These are phyloP conservation scores for Tephrocybe sp. DNA, from an alignment of 768 basidiomycete genomes.

Conservation along the genomic window DNA sequence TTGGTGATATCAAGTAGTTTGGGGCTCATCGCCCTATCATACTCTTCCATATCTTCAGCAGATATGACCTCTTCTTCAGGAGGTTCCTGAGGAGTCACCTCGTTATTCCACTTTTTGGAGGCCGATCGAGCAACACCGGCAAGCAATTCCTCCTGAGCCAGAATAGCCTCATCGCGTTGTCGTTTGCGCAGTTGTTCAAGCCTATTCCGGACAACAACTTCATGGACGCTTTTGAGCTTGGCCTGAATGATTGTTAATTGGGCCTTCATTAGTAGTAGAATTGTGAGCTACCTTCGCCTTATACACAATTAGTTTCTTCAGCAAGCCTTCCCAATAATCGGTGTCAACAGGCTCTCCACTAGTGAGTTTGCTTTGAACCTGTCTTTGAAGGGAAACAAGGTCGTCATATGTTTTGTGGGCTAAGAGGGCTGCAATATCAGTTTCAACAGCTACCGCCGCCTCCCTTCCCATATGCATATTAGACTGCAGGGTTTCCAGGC, in stretches of 20 bases:
- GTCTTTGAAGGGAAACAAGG: constrained; percentile 75
- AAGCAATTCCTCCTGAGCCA: constrained; percentile 87
- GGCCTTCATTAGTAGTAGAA: neutral
- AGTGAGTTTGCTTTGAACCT: constrained; percentile 82
- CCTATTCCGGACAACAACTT: constrained; percentile 94
- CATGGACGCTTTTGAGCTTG: constrained; percentile 88
- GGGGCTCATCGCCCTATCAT: constrained; percentile 86
- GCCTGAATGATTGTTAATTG: constrained; percentile 48
- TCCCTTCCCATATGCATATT: constrained; percentile 63
- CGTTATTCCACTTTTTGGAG: constrained; percentile 33
- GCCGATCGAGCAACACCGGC: constrained; percentile 72
- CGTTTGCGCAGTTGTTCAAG: constrained; percentile 93
- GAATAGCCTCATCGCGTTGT: constrained; percentile 93
- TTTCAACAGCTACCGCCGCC: constrained; percentile 77
- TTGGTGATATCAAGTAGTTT: constrained; percentile 67
- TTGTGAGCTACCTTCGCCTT: constrained; percentile 79
- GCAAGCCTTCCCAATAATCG: constrained; percentile 94
- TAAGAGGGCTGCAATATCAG: constrained; percentile 78
- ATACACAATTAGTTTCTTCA: constrained; percentile 93
- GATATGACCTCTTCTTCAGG: constrained; percentile 32
- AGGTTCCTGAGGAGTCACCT: constrained; percentile 31
- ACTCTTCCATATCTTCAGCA: constrained; percentile 75
- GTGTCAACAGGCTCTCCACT: constrained; percentile 95
- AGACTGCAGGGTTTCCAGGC: constrained; percentile 70
- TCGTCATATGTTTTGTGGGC: constrained; percentile 86